Conservation (phyloP, 352 stramenopile genomes). For the Phytopythium sindhum region DNA sequence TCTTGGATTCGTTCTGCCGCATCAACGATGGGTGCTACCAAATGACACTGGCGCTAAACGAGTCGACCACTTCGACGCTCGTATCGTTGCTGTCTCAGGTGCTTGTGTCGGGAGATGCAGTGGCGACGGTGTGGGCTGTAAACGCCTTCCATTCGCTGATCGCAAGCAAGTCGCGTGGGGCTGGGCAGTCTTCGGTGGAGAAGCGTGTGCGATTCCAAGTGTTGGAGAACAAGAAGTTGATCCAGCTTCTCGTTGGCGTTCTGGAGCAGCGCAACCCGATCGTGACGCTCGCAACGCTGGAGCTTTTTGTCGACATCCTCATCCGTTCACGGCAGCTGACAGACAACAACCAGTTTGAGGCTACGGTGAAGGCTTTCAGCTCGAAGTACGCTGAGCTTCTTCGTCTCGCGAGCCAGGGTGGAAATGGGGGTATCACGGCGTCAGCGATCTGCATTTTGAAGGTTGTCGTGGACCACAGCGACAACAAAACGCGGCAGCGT, state of each 20-base stretch:
- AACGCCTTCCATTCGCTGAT: slow-evolving; percentile 63
- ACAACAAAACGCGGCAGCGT: slow-evolving; percentile 44
- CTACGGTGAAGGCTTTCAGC: slow-evolving; percentile 61
- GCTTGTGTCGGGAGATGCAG: slow-evolving; percentile 40
- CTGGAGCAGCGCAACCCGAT: slow-evolving; percentile 46
- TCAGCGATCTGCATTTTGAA: slow-evolving; percentile 63
- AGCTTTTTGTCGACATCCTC: slow-evolving; percentile 63
- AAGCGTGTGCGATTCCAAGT: slow-evolving; percentile 56
- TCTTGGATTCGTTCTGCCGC: slow-evolving; percentile 66
- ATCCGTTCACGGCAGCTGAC: slow-evolving; percentile 57
- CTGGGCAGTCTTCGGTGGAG: slow-evolving; percentile 38
- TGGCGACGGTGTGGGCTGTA: slow-evolving; percentile 58
- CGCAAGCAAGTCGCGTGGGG: slow-evolving; percentile 40
- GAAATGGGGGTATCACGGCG: slow-evolving; percentile 55
- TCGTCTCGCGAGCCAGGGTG: slow-evolving; percentile 39
- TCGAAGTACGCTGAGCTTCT: slow-evolving; percentile 46
- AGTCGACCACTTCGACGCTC: slow-evolving; percentile 37
- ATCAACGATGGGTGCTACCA: slow-evolving; percentile 75
- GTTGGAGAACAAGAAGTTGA: slow-evolving; percentile 62
- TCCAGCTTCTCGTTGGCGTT: slow-evolving; percentile 48
- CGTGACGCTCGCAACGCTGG: slow-evolving; percentile 51
- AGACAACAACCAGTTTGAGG: slow-evolving; percentile 74
- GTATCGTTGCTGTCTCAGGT: slow-evolving; percentile 42
- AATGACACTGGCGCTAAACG: slow-evolving; percentile 43
- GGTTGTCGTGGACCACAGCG: slow-evolving; percentile 65